A percentile compares a stretch with the other conserved stretches of the same genome.
Evolutionary conservation across 495 filamentous ascomycete genomes (phyloP).

Genomic region (Amorphotheca resinae): DNA sequence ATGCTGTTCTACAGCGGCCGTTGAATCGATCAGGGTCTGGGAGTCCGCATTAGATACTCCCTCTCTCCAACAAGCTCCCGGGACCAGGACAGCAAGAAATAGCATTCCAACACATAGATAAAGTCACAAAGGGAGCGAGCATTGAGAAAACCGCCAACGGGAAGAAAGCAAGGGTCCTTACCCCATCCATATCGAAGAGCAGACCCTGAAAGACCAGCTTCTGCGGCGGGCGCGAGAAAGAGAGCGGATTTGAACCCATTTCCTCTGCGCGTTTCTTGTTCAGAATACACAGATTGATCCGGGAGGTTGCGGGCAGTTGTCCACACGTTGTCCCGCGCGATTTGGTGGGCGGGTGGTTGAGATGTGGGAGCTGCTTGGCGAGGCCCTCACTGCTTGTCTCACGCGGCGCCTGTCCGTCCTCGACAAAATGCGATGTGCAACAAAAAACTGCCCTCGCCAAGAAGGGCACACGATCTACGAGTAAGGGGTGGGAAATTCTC

Average conservation of each 20-base stretch:
- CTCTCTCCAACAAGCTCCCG: neutral
- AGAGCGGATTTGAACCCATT: slow-evolving; percentile 14
- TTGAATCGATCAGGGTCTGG: slow-evolving; percentile 38
- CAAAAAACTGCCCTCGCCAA: too few relatives aligned
- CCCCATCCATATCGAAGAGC: slow-evolving; percentile 88
- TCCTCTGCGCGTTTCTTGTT: neutral
- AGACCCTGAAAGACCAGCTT: slow-evolving; percentile 51
- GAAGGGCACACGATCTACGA: too few relatives aligned
- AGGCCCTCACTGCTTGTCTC: slow-evolving; percentile 1
- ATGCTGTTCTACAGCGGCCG: slow-evolving; percentile 76
- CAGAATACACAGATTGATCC: neutral
- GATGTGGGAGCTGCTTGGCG: slow-evolving; percentile 5
- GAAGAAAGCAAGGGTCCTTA: neutral
- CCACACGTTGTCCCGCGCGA: slow-evolving; percentile 9
- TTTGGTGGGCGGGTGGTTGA: slow-evolving; percentile 12
- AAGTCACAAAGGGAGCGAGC: too few relatives aligned
- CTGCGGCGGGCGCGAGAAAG: slow-evolving; percentile 7
- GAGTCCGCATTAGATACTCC: neutral
- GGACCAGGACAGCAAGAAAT: too few relatives aligned
- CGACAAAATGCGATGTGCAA: slow-evolving; percentile 17
- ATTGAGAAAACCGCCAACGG: too few relatives aligned
- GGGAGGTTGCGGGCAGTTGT: slow-evolving; percentile 2
- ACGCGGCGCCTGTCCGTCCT: too few relatives aligned
- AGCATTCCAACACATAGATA: too few relatives aligned
- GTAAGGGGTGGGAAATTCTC: too few relatives aligned